Base-by-base conservation (phyloP, 805 yeast genomes). In the Torulaspora franciscae region DNA sequence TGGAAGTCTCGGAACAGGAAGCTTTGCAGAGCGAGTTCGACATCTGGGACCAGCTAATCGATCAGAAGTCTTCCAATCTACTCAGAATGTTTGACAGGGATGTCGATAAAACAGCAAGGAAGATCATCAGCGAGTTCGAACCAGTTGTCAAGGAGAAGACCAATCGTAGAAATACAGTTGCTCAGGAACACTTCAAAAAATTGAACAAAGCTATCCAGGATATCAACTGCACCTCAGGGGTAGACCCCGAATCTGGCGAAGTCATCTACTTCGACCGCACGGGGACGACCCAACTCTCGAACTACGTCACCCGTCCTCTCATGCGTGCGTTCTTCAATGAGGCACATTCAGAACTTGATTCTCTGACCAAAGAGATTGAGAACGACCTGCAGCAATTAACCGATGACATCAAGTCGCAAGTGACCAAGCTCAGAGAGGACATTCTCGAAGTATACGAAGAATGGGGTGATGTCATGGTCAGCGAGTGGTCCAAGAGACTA, bases 361-460 rank as follows among this genome's bases (percentile, higher is more conserved):
- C 42, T 0, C 50, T 57, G 17, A 66, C 73, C 0, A 66, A 65
- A 14, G 46, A 47, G 1, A 61, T 75, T 32, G 64, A 67, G 14
- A 50, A 48, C 2, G 56, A 63, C 19, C 55, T 74, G 40, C 51
- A 56, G 9, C 44, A 56, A 6, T 51, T 62, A 9, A 62, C 70
- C 33, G 51, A 61, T 17, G 55, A 54, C 4, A 64, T 70, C 19
- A 67, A 73, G 33, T 54, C 62, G 3, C 64, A 61, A 6, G 65
- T 70, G 8, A 66, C 70, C 24, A 56, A 58, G 1, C 62, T 70
- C 27, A 72, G 77, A 56, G 59, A 66, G 15, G 60, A 67, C 15
- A 73, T 81, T 29, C 71, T 83, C 42, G 90, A 85, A 50, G 73
- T 81, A 0, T 74, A 81, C 58, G 90, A 84, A 61, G 84, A 84